A percentile compares a stretch with the other conserved stretches of the same genome.
Evolutionary conservation across 2,329 filamentous ascomycete species (phyloP).

Genomic region (Rutstroemia sp.): DNA sequence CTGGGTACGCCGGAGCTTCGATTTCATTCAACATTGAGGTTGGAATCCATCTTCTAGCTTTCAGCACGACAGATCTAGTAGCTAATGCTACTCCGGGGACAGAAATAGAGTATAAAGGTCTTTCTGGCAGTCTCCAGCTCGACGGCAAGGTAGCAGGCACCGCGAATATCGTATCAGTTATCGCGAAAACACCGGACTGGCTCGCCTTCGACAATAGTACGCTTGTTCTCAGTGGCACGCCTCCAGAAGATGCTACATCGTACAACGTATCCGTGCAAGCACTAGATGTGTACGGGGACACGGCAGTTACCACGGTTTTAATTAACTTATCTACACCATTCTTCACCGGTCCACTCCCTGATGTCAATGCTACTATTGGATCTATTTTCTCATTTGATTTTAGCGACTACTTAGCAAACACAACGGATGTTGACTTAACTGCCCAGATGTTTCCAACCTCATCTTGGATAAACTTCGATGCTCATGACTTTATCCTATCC

Average conservation of each 20-base stretch:
- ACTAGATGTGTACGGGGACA: slow-evolving; percentile 51
- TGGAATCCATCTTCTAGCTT: slow-evolving; percentile 61
- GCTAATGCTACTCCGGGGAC: slow-evolving; percentile 50
- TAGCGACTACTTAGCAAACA: slow-evolving; percentile 18
- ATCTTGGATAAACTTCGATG: slow-evolving; percentile 25
- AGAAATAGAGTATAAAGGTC: slow-evolving; percentile 43
- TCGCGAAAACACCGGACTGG: slow-evolving; percentile 58
- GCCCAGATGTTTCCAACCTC: slow-evolving; percentile 14
- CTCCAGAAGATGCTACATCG: slow-evolving; percentile 49
- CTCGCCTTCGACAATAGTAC: slow-evolving; percentile 55
- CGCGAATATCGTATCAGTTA: slow-evolving; percentile 44
- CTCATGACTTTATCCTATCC: slow-evolving; percentile 17
- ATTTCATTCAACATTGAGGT: slow-evolving; percentile 65
- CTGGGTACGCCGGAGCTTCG: slow-evolving; percentile 65
- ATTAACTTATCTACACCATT: slow-evolving; percentile 20
- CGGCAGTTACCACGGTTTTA: slow-evolving; percentile 47
- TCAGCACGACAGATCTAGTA: slow-evolving; percentile 47
- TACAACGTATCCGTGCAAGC: slow-evolving; percentile 56
- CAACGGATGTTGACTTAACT: slow-evolving; percentile 18
- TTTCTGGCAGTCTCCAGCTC: slow-evolving; percentile 46
- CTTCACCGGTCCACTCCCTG: slow-evolving; percentile 17
- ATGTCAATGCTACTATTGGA: slow-evolving; percentile 23
- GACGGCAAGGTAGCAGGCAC: slow-evolving; percentile 46
- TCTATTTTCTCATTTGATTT: slow-evolving; percentile 21
- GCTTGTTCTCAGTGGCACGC: slow-evolving; percentile 57